Base-by-base conservation (phyloP, 2,329 filamentous ascomycete genomes). In the Tolypocladium album region DNA sequence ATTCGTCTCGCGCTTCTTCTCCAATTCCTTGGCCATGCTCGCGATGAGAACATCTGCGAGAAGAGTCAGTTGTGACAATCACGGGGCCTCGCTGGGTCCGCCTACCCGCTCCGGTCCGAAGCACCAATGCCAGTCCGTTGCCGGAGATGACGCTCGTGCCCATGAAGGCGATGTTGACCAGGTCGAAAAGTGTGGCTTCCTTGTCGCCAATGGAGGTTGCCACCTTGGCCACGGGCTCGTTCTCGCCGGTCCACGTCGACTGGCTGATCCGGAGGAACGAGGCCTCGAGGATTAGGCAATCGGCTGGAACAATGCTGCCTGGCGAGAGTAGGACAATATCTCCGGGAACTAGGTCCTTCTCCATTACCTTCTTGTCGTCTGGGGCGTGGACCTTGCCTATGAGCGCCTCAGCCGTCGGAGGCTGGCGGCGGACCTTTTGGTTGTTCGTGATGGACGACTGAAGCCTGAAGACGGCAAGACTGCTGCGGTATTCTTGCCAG, bases 231-330 rank as follows among this genome's bases (percentile, higher is more conserved):
- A 67, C 66, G 3, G 69, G 68, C 11, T 64, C 64, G 56, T 61
- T 70, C 58, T 70, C 69, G n/a, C 69, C 69, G 0, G 67, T 70
- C 67, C 67, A 69, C 17, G 66, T 68, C n/a, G 68, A 70, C 57
- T 69, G 67, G 40, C 68, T 67, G 56, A 70, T 60, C 2, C 67
- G 67, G 1, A 70, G 61, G 40, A 69, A 70, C 12, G 63, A 66
- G 1, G 67, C 56, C 22, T 70, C 67, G 3, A 70, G 60, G n/a
- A 70, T 61, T 53, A 70, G 39, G 58, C 68, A 67, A 53, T 70
- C 68, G n/a, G 68, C 68, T 3, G 67, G 67, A 4, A 70, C 64
- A 38, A 68, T 58, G n/a, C 60, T 63, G 0, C 67, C 67, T 4
- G 68, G 67, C 1, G 62, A 59, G 2, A 70, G 59, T 13, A 64